phyloP scores from a whole-genome alignment of 2,329 filamentous ascomycete species.

The Fusarium brevicatenulatum region DNA sequence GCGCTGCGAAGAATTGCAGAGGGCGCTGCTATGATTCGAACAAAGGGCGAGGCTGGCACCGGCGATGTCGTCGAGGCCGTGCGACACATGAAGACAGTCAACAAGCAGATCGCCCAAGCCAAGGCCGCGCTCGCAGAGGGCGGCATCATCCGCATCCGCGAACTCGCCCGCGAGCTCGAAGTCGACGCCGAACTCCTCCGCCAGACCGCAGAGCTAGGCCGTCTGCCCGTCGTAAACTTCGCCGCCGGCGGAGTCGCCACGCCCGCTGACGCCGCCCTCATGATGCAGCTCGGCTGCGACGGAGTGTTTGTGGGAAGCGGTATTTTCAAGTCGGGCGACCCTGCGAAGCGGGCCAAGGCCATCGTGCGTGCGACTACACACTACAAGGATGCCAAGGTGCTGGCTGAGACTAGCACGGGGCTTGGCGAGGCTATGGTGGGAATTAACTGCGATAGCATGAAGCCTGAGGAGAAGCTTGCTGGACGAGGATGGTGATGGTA shows the following conservation, averaged over 20 bases:
- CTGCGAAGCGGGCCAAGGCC: constrained; percentile 87
- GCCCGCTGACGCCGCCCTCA: constrained; percentile 90
- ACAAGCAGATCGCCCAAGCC: constrained; percentile 81
- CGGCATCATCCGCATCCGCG: constrained; percentile 66
- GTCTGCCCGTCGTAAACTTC: constrained; percentile 96
- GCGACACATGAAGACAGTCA: constrained; percentile 93
- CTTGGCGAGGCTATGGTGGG: constrained; percentile 99
- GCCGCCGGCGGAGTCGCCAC: constrained; percentile 99
- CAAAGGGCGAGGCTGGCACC: constrained; percentile 97
- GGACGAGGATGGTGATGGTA: constrained; percentile 94
- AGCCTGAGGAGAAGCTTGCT: constrained; percentile 82
- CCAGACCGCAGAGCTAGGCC: constrained; percentile 86
- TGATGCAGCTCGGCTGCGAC: constrained; percentile 99
- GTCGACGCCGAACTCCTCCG: constrained; percentile 82
- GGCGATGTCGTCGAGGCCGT: constrained; percentile 98
- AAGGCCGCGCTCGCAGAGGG: constrained; percentile 74
- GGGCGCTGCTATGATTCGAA: constrained; percentile 98
- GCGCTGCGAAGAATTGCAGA: constrained; percentile 90
- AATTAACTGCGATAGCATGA: constrained; percentile 85
- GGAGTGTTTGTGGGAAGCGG: constrained; percentile 97
- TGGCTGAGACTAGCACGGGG: constrained; percentile 88
- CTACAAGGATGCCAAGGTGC: constrained; percentile 83
- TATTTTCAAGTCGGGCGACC: constrained; percentile 97
- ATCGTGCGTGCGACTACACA: constrained; percentile 96
- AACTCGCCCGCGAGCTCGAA: constrained; percentile 83